Evolutionary conservation across 2,329 filamentous ascomycete species (phyloP).

Genomic region (Penicillium sp.): DNA sequence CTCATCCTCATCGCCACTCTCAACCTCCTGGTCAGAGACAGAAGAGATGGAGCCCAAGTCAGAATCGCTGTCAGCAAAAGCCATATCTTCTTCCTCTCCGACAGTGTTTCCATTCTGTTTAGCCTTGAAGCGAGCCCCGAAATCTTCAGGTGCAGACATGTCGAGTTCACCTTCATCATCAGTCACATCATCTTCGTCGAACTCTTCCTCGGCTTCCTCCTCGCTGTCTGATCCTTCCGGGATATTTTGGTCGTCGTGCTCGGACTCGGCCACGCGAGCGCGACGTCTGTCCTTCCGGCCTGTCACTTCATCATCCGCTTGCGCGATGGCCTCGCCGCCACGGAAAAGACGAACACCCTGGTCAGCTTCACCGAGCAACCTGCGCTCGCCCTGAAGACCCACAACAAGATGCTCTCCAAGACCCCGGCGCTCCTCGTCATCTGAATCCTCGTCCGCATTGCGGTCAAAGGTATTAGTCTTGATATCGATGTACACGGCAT

Average conservation of each 20-base stretch:
- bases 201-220: conserved; percentile 55
- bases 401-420: conserved; percentile 94
- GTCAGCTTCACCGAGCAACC: conserved; percentile 76
- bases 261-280: conserved; percentile 52
- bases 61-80: conserved; percentile 95
- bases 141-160: conserved; percentile 44
- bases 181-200: conserved; percentile 46
- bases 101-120: conserved; percentile 53
- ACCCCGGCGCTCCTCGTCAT: conserved; percentile 68
- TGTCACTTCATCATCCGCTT: conserved; percentile 55
- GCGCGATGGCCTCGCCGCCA: conserved; percentile 67
- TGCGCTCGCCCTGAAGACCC: conserved; percentile 77
- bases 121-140: conserved; percentile 45
- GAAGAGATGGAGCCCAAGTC: conserved; percentile 85
- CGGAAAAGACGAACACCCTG: conserved; percentile 83
- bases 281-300: conserved; percentile 56
- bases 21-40: conserved; percentile 56
- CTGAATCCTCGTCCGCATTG: conserved; percentile 61
- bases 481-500: conserved; percentile 86
- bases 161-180: conserved; percentile 39
- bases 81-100: conserved; percentile 68
- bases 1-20: conserved; percentile 49
- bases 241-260: conserved; percentile 52
- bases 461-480: conserved; percentile 69
- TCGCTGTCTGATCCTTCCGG: conserved; percentile 57